These are phyloP conservation scores for Pleurotus platypus DNA, from an alignment of 768 basidiomycete genomes.

Conservation along the genomic window DNA sequence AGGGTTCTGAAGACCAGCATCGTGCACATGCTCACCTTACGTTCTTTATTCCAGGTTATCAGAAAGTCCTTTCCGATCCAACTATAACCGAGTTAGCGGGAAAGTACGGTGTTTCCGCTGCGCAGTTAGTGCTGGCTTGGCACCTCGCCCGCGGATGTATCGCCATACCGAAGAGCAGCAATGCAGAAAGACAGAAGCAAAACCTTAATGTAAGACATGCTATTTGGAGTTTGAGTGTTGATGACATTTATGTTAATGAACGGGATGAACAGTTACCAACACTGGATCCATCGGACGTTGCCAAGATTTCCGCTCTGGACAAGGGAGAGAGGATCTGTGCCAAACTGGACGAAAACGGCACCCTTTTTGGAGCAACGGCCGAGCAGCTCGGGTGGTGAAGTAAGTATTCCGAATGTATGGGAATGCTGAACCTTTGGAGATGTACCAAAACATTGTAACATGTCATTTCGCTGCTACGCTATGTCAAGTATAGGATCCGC, in stretches of 20 bases:
- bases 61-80: slow-evolving; percentile 41
- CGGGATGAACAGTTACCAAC: slow-evolving; percentile 25
- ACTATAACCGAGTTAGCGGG: slow-evolving; percentile 38
- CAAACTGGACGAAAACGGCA: slow-evolving; percentile 26
- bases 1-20: no score
- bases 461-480: no score
- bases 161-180: slow-evolving; percentile 46
- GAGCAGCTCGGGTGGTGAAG: slow-evolving; percentile 34
- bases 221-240: neutral
- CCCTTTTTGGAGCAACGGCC: slow-evolving; percentile 32
- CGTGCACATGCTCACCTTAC: neutral
- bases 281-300: slow-evolving; percentile 37
- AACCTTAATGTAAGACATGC: slow-evolving; percentile 37
- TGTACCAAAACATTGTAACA: no score
- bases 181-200: slow-evolving; percentile 42
- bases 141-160: slow-evolving; percentile 40
- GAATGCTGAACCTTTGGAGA: no score
- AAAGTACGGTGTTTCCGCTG: slow-evolving; percentile 42
- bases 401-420: no score
- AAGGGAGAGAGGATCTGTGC: slow-evolving; percentile 37
- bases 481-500: no score
- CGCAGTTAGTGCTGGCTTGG: slow-evolving; percentile 51
- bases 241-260: neutral
- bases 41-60: slow-evolving; percentile 28
- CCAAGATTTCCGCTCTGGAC: slow-evolving; percentile 42